Conservation (phyloP, 345 rosid species). For the Eutrema heterophyllum region DNA sequence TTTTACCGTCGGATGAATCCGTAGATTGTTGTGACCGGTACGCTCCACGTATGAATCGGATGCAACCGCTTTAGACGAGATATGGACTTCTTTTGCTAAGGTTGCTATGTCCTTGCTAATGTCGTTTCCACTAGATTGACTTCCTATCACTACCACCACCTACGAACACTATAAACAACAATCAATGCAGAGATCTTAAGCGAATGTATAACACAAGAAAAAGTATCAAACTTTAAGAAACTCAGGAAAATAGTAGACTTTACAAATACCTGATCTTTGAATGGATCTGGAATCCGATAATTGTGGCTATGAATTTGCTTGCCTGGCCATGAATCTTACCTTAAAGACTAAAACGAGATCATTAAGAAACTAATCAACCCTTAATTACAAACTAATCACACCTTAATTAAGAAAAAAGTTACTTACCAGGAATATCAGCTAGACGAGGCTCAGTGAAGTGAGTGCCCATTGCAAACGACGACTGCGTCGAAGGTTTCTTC, state of each 20-base stretch:
- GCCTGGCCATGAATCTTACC: constrained; percentile 68
- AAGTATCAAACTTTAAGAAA: no score
- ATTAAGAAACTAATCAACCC: background rate
- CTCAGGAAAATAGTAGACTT: no score
- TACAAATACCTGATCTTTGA: constrained; percentile 14
- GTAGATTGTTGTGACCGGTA: background rate
- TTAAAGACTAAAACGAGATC: no score
- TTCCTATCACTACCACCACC: constrained; percentile 63
- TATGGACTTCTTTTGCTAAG: constrained; percentile 70
- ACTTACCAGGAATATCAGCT: constrained; percentile 47
- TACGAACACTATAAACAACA: background rate
- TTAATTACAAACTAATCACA: background rate
- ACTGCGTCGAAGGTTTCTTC: constrained; percentile 42
- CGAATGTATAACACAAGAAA: no score
- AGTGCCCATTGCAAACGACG: constrained; percentile 57
- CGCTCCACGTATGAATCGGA: background rate
- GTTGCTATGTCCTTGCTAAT: constrained; percentile 55
- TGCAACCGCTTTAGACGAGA: background rate
- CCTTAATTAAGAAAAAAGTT: no score
- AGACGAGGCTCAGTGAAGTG: constrained; percentile 54
- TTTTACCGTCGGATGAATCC: background rate
- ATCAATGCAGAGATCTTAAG: no score
- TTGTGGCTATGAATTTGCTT: constrained; percentile 80
- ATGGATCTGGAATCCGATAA: constrained; percentile 58
- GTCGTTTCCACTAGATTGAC: constrained; percentile 49